These are phyloP conservation scores for Oryza punctata DNA, from an alignment of 176 grass and related monocot genomes.

Conservation along the genomic window DNA sequence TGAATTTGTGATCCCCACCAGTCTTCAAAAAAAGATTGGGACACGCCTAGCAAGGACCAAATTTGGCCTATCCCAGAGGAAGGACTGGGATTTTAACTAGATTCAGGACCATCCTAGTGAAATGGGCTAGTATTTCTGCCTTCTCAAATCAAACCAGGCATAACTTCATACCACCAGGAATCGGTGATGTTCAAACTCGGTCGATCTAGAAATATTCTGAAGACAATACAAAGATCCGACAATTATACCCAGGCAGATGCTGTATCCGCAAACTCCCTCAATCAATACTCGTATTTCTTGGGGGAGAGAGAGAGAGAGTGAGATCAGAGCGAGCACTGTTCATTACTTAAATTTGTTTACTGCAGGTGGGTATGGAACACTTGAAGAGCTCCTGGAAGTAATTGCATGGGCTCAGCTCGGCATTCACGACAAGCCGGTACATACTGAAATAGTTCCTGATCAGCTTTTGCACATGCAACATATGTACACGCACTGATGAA, in stretches of 20 bases:
- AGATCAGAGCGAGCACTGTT: not conserved
- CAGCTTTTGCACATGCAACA: not conserved
- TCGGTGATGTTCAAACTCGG: not conserved
- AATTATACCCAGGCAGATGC: not conserved
- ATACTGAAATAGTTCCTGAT: not conserved
- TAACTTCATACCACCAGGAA: not conserved
- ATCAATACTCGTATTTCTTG: not conserved
- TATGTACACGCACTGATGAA: not conserved
- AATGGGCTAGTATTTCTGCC: not conserved
- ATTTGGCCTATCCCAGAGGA: not conserved
- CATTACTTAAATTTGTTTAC: not conserved
- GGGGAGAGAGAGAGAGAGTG: not conserved
- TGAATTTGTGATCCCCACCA: too few relatives aligned
- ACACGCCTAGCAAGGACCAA: too few relatives aligned
- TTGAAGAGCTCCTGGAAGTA: conserved; percentile 73
- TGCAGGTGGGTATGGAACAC: conserved; percentile 76
- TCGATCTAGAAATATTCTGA: not conserved
- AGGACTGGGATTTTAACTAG: too few relatives aligned
- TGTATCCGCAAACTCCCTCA: not conserved
- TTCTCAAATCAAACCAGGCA: not conserved
- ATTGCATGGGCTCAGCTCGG: conserved; percentile 77
- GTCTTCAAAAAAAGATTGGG: too few relatives aligned
- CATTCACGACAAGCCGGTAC: conserved; percentile 76
- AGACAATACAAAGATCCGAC: not conserved
- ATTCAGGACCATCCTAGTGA: too few relatives aligned